Percentiles rank a stretch among this genome's conserved stretches.
Evolutionary conservation across 768 basidiomycete genomes (phyloP).

Genomic region (Mycena rosella): DNA sequence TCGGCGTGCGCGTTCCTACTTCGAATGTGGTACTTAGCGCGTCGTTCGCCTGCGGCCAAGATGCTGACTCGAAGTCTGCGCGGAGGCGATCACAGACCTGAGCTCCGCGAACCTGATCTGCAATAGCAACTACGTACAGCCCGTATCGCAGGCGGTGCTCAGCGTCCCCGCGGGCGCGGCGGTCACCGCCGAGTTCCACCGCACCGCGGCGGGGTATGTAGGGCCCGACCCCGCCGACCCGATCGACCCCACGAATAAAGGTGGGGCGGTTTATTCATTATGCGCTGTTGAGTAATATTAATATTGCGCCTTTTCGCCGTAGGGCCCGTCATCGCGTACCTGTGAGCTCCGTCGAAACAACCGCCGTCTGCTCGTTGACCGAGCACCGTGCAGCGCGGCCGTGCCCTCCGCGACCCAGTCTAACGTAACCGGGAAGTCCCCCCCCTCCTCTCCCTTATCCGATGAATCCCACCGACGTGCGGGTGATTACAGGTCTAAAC

Average conservation of each 20-base stretch:
- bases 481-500: conserved; percentile 47
- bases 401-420: conserved; percentile 54
- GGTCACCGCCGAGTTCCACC: conserved; percentile 58
- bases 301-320: conserved; percentile 39
- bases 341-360: conserved; percentile 44
- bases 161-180: conserved; percentile 53
- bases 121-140: conserved; percentile 54
- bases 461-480: background rate
- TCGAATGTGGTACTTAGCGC: conserved; percentile 52
- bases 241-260: conserved; percentile 55
- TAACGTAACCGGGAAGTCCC: conserved; percentile 44
- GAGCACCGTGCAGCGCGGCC: conserved; percentile 48
- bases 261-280: background rate
- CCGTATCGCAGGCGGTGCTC: conserved; percentile 51
- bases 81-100: conserved; percentile 58
- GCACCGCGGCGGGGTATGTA: conserved; percentile 50
- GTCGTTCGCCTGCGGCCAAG: too few relatives aligned
- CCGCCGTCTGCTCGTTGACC: conserved; percentile 3
- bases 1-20: conserved; percentile 58
- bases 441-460: background rate
- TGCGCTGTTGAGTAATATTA: conserved; percentile 42
- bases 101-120: conserved; percentile 59
- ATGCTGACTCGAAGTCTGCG: too few relatives aligned
- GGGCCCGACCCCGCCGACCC: conserved; percentile 56
- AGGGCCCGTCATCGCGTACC: conserved; percentile 55